phyloP scores from a whole-genome alignment of 176 grass and related monocot species.

The Secale cereale region DNA sequence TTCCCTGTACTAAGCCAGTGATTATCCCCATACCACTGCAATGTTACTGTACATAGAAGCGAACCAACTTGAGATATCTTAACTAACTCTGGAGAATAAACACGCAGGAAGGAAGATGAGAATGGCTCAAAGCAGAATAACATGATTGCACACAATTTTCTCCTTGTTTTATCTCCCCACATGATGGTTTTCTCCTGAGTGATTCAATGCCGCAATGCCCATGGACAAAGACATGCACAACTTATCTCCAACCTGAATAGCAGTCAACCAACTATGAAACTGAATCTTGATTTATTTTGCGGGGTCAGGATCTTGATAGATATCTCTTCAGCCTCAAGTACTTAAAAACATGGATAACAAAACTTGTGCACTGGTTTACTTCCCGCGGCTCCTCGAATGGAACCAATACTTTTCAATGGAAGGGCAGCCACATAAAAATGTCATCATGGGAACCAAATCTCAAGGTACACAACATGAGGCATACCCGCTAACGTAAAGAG shows the following conservation, averaged over 20 bases:
- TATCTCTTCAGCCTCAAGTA: not conserved
- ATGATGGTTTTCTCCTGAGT: not conserved
- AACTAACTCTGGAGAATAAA: not conserved
- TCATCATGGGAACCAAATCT: not conserved
- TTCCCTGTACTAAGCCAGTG: not conserved
- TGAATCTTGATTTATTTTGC: not conserved
- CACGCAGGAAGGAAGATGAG: not conserved
- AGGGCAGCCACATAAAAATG: not conserved
- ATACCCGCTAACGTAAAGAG: not conserved
- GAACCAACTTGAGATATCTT: not conserved
- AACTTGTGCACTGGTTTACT: not conserved
- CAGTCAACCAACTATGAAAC: not conserved
- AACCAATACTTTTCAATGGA: not conserved
- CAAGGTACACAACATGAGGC: not conserved
- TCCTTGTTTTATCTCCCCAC: not conserved
- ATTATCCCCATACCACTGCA: not conserved
- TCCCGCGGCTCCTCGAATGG: not conserved
- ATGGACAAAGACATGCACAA: not conserved
- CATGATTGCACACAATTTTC: not conserved
- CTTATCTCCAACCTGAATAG: not conserved
- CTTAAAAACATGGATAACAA: not conserved
- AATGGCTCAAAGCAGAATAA: not conserved
- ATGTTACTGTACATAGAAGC: not conserved
- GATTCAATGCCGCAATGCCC: not conserved
- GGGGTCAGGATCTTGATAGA: not conserved